Evolutionary conservation across 163 green algal species (phyloP).

Genomic region (Chlamydomonas reinhardtii): DNA sequence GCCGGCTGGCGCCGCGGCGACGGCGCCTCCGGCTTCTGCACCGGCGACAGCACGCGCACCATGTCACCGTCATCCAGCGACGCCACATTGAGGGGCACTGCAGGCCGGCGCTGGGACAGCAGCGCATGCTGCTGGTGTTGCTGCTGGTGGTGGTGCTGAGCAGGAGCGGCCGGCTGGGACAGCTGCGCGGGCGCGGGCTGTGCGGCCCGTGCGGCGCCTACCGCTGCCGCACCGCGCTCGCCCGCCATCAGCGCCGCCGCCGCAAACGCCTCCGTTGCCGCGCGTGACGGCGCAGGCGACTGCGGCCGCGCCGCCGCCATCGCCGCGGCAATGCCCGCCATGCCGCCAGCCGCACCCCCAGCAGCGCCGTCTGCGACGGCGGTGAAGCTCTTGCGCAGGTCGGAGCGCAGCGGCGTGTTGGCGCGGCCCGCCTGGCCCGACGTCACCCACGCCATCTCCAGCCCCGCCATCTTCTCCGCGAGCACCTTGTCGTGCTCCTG

Average conservation of each 20-base stretch:
- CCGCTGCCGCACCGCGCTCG: neutral
- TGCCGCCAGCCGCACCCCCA: neutral
- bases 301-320: neutral
- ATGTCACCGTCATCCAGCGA: too few relatives aligned
- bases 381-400: slow-evolving; percentile 15
- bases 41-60: slow-evolving; percentile 17
- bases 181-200: neutral
- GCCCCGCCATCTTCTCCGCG: slow-evolving; percentile 5
- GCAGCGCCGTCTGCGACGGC: neutral
- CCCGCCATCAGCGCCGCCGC: neutral
- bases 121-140: too few relatives aligned
- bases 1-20: neutral
- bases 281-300: neutral
- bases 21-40: neutral
- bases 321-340: neutral
- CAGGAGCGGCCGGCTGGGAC: too few relatives aligned
- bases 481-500: slow-evolving; percentile 27
- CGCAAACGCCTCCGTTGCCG: neutral
- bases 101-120: too few relatives aligned
- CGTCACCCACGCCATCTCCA: slow-evolving; percentile 12
- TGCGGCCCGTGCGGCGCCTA: too few relatives aligned
- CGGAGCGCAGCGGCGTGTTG: neutral
- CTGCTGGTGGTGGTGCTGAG: neutral
- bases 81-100: too few relatives aligned
- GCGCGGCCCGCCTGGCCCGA: slow-evolving; percentile 10